Base-by-base conservation (phyloP, 352 stramenopile species). In the Globisporangium cylindrosporum region DNA sequence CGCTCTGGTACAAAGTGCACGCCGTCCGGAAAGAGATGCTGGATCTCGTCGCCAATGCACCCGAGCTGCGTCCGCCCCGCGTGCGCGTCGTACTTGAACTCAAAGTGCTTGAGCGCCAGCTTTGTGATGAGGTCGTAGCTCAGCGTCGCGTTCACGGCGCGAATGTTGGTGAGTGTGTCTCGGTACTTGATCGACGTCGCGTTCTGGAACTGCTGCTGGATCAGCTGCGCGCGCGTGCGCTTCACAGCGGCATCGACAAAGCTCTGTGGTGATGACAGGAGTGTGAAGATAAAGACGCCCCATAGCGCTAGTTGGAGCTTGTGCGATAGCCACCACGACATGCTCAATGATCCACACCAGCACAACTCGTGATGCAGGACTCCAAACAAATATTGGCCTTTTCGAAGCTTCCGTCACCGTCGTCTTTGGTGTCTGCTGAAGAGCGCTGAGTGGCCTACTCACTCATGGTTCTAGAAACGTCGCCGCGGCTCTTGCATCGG, bases 1-100 rank as follows among this genome's bases (percentile, higher is more conserved):
- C 86, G 78, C 68, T 91, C 64, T 8, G 83, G 65, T 22, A 90
- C 62, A 9, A 93, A 72, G 32, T 93, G 85, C 5, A 97, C 84
- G 54, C 79, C 80, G 32, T 96, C 88, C 1, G 86, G 88, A 4
- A 91, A 73, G 27, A 95, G 25, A 15, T 79, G 48, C 20, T 78
- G 67, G 14, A 93, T 32, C 15, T 92, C 84, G 1, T 78, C 76
- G 0, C 86, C 87, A 24, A 97, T 69, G 22, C 90, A 71, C 3
- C 3, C 90, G 25, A 97, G 76, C 43, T 95, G 81, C 18, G 75
- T 83, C 1, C 87, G 80, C 1, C 86, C 86, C 14, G 72, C 75
- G 27, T 94, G 77, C 34, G 81, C 80, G 68, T 96, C 88, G 70
- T 92, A 91, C 66, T 88, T 89, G 68, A 96, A 90, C 73, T 93